These are phyloP conservation scores for Hypoxylon sp. DNA, from an alignment of 2,329 filamentous ascomycete species.

Conservation along the genomic window DNA sequence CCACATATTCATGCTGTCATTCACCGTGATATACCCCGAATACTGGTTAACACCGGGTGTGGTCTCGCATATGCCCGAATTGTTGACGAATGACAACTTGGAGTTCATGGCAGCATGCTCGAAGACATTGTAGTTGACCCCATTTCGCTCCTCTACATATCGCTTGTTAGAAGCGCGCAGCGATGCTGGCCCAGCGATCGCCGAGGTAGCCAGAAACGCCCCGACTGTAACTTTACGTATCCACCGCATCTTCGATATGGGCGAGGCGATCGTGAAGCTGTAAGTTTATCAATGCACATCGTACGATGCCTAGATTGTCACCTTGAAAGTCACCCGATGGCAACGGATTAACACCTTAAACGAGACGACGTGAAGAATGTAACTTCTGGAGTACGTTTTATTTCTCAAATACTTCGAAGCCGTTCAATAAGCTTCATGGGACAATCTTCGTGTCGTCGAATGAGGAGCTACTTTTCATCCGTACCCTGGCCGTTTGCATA, in stretches of 20 bases:
- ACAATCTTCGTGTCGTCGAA: constrained; percentile 13
- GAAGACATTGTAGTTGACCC: constrained; percentile 58
- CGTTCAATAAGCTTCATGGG: constrained; percentile 21
- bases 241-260: constrained; percentile 20
- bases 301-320: not conserved
- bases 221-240: constrained; percentile 9
- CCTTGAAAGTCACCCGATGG: not conserved
- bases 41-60: constrained; percentile 64
- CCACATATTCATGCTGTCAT: constrained; percentile 59
- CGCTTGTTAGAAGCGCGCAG: constrained; percentile 27
- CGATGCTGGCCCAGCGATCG: constrained; percentile 10
- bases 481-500: constrained; percentile 12
- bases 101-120: constrained; percentile 62
- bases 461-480: constrained; percentile 20
- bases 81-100: constrained; percentile 62
- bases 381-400: constrained; percentile 8
- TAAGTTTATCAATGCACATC: not conserved
- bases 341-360: not conserved
- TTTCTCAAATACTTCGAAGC: not conserved
- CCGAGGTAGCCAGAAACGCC: constrained; percentile 18
- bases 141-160: constrained; percentile 39
- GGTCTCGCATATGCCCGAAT: constrained; percentile 66
- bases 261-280: not conserved
- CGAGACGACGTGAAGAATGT: not conserved
- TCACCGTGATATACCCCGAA: constrained; percentile 64